These are phyloP conservation scores for Trichosporon sp. DNA, from an alignment of 1,284 basidiomycete species.

Conservation along the genomic window DNA sequence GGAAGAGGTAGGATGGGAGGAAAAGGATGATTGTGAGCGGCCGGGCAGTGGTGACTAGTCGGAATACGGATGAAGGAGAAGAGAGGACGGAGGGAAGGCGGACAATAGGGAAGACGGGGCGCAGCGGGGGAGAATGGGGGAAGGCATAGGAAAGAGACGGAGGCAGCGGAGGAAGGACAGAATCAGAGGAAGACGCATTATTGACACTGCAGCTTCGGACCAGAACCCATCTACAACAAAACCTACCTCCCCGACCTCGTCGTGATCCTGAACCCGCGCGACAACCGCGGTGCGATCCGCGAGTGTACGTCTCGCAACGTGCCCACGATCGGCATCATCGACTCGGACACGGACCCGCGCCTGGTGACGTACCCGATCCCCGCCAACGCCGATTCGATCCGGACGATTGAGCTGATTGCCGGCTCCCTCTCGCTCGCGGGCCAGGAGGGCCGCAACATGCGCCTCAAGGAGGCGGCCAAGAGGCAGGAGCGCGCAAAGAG, in stretches of 20 bases:
- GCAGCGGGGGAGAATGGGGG: no score
- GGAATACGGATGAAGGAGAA: no score
- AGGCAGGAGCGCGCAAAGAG: neutral
- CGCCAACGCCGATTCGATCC: constrained; percentile 73
- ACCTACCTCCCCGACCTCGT: constrained; percentile 77
- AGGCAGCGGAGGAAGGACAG: no score
- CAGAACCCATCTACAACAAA: constrained; percentile 55
- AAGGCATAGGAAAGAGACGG: no score
- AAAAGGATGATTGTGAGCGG: no score
- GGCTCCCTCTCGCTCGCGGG: constrained; percentile 90
- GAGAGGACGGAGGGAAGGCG: neutral
- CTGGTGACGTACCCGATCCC: constrained; percentile 98
- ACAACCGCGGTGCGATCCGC: constrained; percentile 74
- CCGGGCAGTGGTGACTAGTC: no score
- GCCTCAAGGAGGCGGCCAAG: constrained; percentile 9
- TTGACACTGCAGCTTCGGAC: constrained; percentile 54
- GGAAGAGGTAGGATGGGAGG: no score
- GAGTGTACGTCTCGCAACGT: constrained; percentile 79
- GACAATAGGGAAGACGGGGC: no score
- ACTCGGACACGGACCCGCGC: constrained; percentile 93
- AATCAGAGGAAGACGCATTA: no score
- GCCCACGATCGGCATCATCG: constrained; percentile 83
- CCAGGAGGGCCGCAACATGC: constrained; percentile 58
- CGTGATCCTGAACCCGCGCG: constrained; percentile 79
- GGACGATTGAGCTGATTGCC: constrained; percentile 82